These are phyloP conservation scores for Chaetoceros muelleri DNA, from an alignment of 108 stramenopile species.

Conservation along the genomic window DNA sequence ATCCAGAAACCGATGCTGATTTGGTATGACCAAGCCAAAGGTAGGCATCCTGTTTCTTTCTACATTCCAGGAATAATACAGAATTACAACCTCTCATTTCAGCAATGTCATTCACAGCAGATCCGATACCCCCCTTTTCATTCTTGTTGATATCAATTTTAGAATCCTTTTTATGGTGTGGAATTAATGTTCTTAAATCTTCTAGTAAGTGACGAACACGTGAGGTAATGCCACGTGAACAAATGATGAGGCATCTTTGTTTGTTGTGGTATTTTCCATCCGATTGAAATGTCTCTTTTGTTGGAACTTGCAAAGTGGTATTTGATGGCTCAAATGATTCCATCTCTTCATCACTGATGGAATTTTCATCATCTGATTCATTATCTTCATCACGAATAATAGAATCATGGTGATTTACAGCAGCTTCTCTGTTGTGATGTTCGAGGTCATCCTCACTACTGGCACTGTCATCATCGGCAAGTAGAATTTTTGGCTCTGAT, in stretches of 20 bases:
- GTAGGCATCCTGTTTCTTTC: conserved; percentile 95
- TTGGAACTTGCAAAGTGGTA: background rate
- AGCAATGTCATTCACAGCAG: conserved; percentile 92
- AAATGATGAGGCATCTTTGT: conserved; percentile 92
- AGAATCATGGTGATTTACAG: too few relatives aligned
- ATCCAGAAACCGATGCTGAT: conserved; percentile 32
- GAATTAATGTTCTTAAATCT: conserved; percentile 89
- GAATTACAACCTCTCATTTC: conserved; percentile 92
- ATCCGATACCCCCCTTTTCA: conserved; percentile 38
- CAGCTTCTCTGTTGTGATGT: too few relatives aligned
- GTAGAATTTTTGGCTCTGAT: too few relatives aligned
- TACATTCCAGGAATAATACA: conserved; percentile 90
- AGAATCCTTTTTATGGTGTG: conserved; percentile 96
- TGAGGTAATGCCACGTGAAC: conserved; percentile 91
- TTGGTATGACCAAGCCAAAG: conserved; percentile 85
- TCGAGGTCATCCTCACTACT: too few relatives aligned
- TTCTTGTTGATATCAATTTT: conserved; percentile 79
- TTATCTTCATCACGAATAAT: background rate
- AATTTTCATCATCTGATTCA: conserved; percentile 1
- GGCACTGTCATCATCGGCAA: too few relatives aligned
- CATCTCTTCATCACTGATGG: too few relatives aligned
- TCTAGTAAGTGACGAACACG: conserved; percentile 94
- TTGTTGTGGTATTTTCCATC: conserved; percentile 91
- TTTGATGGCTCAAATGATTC: background rate
- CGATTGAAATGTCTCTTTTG: conserved; percentile 7